These are phyloP conservation scores for Arthrinium phaeospermum DNA, from an alignment of 2,329 filamentous ascomycete genomes.

Conservation along the genomic window DNA sequence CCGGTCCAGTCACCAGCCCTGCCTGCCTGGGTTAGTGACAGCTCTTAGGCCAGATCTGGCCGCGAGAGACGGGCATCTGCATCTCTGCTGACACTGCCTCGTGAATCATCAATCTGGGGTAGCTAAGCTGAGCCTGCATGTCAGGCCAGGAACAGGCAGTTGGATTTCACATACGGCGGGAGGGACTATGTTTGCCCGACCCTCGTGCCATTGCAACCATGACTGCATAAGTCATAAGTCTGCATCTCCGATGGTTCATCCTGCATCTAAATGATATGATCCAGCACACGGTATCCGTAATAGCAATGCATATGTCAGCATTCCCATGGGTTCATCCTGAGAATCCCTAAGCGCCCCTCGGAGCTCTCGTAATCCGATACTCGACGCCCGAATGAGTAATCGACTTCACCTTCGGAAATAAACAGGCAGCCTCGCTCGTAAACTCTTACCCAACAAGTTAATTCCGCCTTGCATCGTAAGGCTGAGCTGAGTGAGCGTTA, in stretches of 20 bases:
- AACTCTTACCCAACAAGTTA: not conserved
- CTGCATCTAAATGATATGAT: not conserved
- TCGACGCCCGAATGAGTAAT: not conserved
- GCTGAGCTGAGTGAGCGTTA: not conserved
- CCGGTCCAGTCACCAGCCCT: not conserved
- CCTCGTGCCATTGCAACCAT: not conserved
- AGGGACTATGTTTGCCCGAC: not conserved
- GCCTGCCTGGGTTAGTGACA: not conserved
- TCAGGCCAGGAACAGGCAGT: constrained; percentile 3
- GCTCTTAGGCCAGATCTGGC: not conserved
- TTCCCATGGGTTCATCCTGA: not conserved
- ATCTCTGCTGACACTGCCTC: constrained; percentile 2
- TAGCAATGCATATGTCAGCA: not conserved
- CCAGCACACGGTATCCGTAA: not conserved
- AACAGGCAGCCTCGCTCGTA: not conserved
- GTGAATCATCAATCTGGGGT: constrained; percentile 10
- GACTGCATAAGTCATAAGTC: constrained; percentile 1
- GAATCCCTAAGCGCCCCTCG: not conserved
- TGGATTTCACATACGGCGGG: not conserved
- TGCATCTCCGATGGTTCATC: not conserved
- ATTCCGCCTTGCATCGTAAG: not conserved
- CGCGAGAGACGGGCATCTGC: not conserved
- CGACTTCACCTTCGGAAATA: not conserved
- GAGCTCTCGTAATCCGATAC: constrained; percentile 9
- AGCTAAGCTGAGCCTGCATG: not conserved